These are phyloP conservation scores for Ogataea neopini DNA, from an alignment of 805 yeast species.

Conservation along the genomic window DNA sequence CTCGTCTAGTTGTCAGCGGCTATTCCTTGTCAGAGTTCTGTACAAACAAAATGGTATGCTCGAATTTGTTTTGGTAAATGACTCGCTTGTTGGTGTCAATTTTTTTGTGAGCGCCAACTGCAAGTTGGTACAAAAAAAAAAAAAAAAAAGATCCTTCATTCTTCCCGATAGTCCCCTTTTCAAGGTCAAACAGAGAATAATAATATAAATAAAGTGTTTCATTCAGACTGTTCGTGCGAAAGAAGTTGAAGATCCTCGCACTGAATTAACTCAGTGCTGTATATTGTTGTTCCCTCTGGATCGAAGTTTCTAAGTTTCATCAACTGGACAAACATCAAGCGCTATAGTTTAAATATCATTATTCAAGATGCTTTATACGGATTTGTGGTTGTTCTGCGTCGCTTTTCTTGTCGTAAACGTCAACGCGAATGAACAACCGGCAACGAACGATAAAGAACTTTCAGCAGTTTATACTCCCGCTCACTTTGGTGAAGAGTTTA, in stretches of 20 bases:
- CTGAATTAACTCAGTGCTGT: no score
- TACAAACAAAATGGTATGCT: no score
- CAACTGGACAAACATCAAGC: neutral
- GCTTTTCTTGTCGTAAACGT: neutral
- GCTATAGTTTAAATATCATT: neutral
- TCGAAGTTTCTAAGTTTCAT: neutral
- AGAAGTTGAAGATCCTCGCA: no score
- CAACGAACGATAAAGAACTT: slow-evolving; percentile 3
- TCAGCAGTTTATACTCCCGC: slow-evolving; percentile 16
- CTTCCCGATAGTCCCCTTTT: neutral
- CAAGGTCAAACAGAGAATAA: neutral
- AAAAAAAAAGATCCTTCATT: neutral
- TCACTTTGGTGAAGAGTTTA: slow-evolving; percentile 17
- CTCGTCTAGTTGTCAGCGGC: no score
- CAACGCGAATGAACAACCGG: neutral
- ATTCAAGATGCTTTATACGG: neutral
- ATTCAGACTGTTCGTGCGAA: no score
- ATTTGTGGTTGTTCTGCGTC: neutral
- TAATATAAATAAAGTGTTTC: no score
- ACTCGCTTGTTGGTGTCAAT: no score
- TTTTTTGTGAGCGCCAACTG: slow-evolving; percentile 1
- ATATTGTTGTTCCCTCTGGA: no score
- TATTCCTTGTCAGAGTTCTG: no score
- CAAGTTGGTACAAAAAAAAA: neutral
- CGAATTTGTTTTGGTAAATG: no score